Evolutionary conservation across 163 green algal genomes (phyloP).

Genomic region (Volvox carteri): DNA sequence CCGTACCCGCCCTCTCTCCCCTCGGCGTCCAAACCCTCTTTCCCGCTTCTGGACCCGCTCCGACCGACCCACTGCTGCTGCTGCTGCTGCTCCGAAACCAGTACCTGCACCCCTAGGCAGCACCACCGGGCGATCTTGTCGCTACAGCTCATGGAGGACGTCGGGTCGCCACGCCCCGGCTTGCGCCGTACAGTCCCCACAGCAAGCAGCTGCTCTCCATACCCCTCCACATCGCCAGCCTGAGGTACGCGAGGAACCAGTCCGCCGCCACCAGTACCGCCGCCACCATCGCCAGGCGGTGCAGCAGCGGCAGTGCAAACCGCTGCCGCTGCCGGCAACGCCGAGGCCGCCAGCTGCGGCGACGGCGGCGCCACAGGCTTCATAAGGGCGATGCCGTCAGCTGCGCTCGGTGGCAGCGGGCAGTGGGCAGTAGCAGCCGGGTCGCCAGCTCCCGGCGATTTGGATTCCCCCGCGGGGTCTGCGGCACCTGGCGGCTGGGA

Average conservation of each 20-base stretch:
- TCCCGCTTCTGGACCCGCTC: too few relatives aligned
- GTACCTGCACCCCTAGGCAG: slow-evolving; percentile 75
- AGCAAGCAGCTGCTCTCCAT: slow-evolving; percentile 25
- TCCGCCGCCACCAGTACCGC: background rate
- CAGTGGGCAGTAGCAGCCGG: too few relatives aligned
- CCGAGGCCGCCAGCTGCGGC: background rate
- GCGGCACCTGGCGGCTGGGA: too few relatives aligned
- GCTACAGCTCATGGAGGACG: slow-evolving; percentile 91
- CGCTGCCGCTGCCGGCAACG: background rate
- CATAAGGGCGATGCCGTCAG: too few relatives aligned
- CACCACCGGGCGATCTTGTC: slow-evolving; percentile 92
- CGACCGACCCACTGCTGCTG: too few relatives aligned
- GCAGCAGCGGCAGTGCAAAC: background rate
- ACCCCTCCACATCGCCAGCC: slow-evolving; percentile 78
- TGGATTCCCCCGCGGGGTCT: too few relatives aligned
- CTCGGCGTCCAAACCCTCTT: too few relatives aligned
- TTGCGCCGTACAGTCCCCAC: slow-evolving; percentile 86
- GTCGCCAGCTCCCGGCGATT: too few relatives aligned
- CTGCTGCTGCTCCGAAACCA: too few relatives aligned
- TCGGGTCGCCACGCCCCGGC: slow-evolving; percentile 86
- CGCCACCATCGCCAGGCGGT: background rate
- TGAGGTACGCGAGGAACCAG: slow-evolving; percentile 54
- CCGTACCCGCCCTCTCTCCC: too few relatives aligned
- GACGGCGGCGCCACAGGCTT: background rate
- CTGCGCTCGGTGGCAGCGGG: too few relatives aligned